Percentiles rank a stretch among this genome's conserved stretches.
Conservation (phyloP, 176 grass and related monocot genomes). For the Elymus sibiricus region DNA sequence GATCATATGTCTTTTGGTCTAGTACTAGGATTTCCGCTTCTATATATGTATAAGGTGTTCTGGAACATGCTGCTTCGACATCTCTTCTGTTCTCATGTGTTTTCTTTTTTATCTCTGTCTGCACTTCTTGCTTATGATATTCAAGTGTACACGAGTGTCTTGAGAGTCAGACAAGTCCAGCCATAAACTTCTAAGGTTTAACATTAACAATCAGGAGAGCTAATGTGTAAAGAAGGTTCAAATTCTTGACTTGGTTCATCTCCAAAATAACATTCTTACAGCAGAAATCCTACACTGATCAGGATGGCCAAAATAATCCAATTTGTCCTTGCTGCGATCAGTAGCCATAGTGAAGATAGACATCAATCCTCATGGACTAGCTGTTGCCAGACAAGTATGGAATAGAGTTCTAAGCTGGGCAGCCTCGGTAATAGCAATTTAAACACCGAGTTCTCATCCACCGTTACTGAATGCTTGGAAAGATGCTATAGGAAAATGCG, state of each 20-base stretch:
- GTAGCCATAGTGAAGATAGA: background rate
- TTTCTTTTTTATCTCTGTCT: background rate
- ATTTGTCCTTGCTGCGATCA: background rate
- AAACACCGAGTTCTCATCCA: background rate
- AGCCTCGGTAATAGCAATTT: background rate
- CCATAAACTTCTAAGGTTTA: background rate
- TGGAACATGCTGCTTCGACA: background rate
- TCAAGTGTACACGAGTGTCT: background rate
- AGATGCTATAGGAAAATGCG: background rate
- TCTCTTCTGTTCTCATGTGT: background rate
- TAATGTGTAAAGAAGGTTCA: background rate
- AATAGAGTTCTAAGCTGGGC: background rate
- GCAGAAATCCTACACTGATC: background rate
- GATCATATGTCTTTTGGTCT: background rate
- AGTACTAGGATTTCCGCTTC: background rate
- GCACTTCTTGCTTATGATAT: background rate
- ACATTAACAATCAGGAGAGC: background rate
- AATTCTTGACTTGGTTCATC: background rate
- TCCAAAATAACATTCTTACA: background rate
- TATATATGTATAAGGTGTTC: constrained; percentile 4
- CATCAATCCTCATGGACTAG: background rate
- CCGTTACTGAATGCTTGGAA: background rate
- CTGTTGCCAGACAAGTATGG: background rate
- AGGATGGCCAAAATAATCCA: background rate
- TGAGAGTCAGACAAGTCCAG: background rate